Evolutionary conservation across 2,329 filamentous ascomycete genomes (phyloP).

Genomic region (Ceratocystis diversiconidia): DNA sequence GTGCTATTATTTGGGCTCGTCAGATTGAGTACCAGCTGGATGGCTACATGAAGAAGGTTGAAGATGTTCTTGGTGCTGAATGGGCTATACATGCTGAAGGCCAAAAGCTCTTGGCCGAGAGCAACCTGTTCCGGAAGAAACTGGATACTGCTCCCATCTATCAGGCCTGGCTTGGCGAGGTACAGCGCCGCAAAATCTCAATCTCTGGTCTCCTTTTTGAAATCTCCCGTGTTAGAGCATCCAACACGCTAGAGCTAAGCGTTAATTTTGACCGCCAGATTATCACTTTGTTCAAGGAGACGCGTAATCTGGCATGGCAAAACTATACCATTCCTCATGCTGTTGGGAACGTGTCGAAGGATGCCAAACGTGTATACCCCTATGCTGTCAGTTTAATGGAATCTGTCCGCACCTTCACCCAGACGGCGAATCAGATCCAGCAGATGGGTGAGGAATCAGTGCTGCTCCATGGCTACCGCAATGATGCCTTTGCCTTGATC

Average conservation of each 20-base stretch:
- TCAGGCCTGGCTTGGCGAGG: constrained; percentile 87
- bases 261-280: constrained; percentile 98
- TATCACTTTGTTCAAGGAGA: constrained; percentile 97
- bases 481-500: constrained; percentile 73
- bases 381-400: constrained; percentile 98
- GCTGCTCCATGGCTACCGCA: constrained; percentile 78
- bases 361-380: constrained; percentile 96
- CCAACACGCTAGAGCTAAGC: constrained; percentile 68
- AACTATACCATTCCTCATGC: constrained; percentile 88
- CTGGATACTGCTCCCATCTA: constrained; percentile 88
- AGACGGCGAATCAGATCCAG: constrained; percentile 71
- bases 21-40: constrained; percentile 95
- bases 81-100: constrained; percentile 93
- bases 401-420: constrained; percentile 83
- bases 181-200: constrained; percentile 73
- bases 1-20: constrained; percentile 92
- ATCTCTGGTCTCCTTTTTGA: constrained; percentile 88
- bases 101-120: constrained; percentile 82
- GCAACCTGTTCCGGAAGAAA: constrained; percentile 89
- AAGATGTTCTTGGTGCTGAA: constrained; percentile 85
- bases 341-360: constrained; percentile 90
- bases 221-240: constrained; percentile 75
- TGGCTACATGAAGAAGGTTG: constrained; percentile 98
- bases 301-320: constrained; percentile 87
- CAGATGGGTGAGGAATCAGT: constrained; percentile 80